Conservation (phyloP, 495 filamentous ascomycete species). For the Oidiodendron maius region DNA sequence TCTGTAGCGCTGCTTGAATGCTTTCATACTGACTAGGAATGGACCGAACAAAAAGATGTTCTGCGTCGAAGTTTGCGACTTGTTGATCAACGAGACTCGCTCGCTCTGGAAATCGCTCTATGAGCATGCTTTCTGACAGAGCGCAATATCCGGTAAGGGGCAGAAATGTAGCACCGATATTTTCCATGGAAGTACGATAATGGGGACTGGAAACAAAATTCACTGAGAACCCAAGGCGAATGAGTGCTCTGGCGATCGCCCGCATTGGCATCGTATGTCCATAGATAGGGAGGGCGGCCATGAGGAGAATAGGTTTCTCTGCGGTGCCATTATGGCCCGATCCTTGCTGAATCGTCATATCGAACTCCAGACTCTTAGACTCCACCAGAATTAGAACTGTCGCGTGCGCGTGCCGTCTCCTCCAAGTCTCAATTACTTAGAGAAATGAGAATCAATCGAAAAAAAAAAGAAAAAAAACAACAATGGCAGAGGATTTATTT, state of each 20-base stretch:
- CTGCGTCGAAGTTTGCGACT: constrained; percentile 12
- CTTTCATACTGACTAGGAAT: constrained; percentile 18
- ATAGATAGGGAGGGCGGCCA: constrained; percentile 24
- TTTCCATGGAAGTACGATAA: constrained; percentile 23
- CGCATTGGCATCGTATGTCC: constrained; percentile 28
- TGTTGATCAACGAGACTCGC: not conserved
- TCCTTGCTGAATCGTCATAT: no score
- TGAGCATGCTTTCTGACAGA: constrained; percentile 18
- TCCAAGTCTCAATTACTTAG: no score
- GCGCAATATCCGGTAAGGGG: constrained; percentile 19
- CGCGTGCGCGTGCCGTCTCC: no score
- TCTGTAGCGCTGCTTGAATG: constrained; percentile 10
- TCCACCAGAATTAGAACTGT: no score
- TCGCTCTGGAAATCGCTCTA: constrained; percentile 2
- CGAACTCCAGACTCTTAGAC: no score
- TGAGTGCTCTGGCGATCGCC: constrained; percentile 25
- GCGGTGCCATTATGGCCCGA: no score
- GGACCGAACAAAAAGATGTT: constrained; percentile 18
- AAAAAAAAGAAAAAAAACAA: no score
- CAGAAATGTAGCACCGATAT: constrained; percentile 24
- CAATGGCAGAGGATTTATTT: no score
- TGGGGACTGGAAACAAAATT: constrained; percentile 27
- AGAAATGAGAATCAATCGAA: no score
- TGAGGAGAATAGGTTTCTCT: constrained; percentile 30
- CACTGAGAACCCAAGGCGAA: constrained; percentile 19